phyloP scores from a whole-genome alignment of 2,329 filamentous ascomycete genomes.

The Fusarium domesticum region DNA sequence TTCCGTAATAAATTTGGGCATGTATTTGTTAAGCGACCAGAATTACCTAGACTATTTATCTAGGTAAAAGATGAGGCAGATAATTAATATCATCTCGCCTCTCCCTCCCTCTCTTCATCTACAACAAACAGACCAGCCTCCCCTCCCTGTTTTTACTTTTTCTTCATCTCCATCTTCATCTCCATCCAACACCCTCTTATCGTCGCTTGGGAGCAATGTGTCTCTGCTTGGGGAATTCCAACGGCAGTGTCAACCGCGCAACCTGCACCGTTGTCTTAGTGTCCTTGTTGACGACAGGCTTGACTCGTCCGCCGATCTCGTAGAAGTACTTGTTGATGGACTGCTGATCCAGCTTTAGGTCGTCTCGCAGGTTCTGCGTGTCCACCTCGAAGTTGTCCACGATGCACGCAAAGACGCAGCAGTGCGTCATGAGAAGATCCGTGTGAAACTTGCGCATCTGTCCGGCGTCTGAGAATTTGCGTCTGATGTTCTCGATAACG shows the following conservation, averaged over 20 bases:
- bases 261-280: conserved; percentile 55
- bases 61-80: too few species aligned
- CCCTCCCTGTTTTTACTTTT: too few species aligned
- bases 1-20: too few species aligned
- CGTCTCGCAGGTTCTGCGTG: conserved; percentile 65
- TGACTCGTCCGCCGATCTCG: conserved; percentile 71
- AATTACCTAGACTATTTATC: too few species aligned
- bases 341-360: conserved; percentile 69
- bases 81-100: too few species aligned
- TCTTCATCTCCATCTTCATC: neutral
- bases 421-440: conserved; percentile 70
- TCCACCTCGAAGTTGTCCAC: conserved; percentile 73
- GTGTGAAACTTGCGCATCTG: conserved; percentile 68
- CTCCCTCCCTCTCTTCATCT: too few species aligned
- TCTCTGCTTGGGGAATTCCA: conserved; percentile 72
- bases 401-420: conserved; percentile 67
- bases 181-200: conserved; percentile 1
- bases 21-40: too few species aligned
- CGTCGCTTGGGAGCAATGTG: conserved; percentile 32
- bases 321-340: conserved; percentile 68
- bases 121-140: too few species aligned
- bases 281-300: conserved; percentile 58
- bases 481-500: conserved; percentile 63
- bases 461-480: conserved; percentile 64
- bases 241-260: conserved; percentile 71